Evolutionary conservation across 371 early-diverging fungal species (phyloP).

Genomic region (Coemansia sp.): DNA sequence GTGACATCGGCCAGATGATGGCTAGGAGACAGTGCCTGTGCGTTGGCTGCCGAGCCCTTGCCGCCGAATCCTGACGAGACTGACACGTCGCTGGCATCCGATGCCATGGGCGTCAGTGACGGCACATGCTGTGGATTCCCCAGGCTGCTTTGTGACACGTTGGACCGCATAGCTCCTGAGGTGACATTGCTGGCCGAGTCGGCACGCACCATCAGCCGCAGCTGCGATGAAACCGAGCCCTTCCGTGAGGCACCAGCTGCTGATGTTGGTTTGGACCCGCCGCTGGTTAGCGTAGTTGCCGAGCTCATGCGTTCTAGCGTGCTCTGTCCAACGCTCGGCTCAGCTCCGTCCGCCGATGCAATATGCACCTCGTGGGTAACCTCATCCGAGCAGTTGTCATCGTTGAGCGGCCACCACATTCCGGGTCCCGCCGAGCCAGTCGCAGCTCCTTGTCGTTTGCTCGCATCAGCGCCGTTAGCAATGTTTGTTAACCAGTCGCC

Average conservation of each 20-base stretch:
- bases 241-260: constrained; percentile 17
- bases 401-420: constrained; percentile 51
- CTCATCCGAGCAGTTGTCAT: constrained; percentile 49
- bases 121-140: constrained; percentile 12
- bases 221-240: constrained; percentile 46
- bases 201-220: constrained; percentile 36
- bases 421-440: constrained; percentile 30
- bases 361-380: constrained; percentile 42
- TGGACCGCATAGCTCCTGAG: background rate
- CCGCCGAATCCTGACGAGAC: background rate
- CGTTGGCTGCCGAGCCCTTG: constrained; percentile 11
- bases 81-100: constrained; percentile 27
- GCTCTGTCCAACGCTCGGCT: background rate
- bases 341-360: constrained; percentile 15
- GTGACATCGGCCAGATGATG: constrained; percentile 43
- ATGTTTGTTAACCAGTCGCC: constrained; percentile 31
- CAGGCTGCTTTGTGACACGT: constrained; percentile 23
- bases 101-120: constrained; percentile 15
- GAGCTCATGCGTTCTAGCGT: constrained; percentile 38
- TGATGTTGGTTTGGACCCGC: background rate
- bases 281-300: constrained; percentile 17
- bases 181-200: constrained; percentile 16
- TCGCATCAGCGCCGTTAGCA: background rate
- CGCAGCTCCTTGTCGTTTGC: background rate
- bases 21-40: constrained; percentile 15